These are phyloP conservation scores for Xylaria bambusicola DNA, from an alignment of 495 filamentous ascomycete genomes.

Conservation along the genomic window DNA sequence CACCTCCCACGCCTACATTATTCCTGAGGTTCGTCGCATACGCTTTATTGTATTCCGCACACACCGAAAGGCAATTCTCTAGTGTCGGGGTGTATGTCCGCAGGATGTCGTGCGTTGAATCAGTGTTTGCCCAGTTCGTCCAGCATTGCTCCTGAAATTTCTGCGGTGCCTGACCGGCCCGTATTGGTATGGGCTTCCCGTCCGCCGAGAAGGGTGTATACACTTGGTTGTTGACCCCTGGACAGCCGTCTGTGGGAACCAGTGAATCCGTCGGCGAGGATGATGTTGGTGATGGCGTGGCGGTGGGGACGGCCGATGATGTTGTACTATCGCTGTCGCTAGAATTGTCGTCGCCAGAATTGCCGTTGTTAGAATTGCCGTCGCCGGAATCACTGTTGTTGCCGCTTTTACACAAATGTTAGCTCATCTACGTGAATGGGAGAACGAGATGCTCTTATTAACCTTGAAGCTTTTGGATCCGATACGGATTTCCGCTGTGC, in stretches of 20 bases:
- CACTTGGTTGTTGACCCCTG: conserved; percentile 25
- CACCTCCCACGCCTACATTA: conserved; percentile 25
- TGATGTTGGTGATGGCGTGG: conserved; percentile 17
- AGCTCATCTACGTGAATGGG: conserved; percentile 1
- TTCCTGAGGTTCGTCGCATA: conserved; percentile 24
- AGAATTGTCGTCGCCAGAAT: no score
- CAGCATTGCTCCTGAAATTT: conserved; percentile 34
- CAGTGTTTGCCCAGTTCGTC: conserved; percentile 35
- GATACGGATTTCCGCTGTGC: conserved; percentile 19
- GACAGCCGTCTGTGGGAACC: conserved; percentile 31
- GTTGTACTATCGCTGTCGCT: neutral
- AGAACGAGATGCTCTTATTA: neutral
- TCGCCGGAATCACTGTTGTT: conserved; percentile 14
- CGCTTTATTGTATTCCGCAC: conserved; percentile 37
- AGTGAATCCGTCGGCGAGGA: conserved; percentile 14
- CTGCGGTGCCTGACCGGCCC: conserved; percentile 21
- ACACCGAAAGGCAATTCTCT: conserved; percentile 37
- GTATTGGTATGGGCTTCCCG: conserved; percentile 28
- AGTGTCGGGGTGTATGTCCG: conserved; percentile 36
- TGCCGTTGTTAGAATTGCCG: no score
- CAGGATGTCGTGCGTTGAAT: conserved; percentile 33
- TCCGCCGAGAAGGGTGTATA: conserved; percentile 32
- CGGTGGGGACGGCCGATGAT: conserved; percentile 11
- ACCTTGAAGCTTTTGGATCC: conserved; percentile 14
- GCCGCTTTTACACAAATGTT: conserved; percentile 15